Conservation (phyloP, 2,329 filamentous ascomycete genomes). For the Elsinoe ampelina region DNA sequence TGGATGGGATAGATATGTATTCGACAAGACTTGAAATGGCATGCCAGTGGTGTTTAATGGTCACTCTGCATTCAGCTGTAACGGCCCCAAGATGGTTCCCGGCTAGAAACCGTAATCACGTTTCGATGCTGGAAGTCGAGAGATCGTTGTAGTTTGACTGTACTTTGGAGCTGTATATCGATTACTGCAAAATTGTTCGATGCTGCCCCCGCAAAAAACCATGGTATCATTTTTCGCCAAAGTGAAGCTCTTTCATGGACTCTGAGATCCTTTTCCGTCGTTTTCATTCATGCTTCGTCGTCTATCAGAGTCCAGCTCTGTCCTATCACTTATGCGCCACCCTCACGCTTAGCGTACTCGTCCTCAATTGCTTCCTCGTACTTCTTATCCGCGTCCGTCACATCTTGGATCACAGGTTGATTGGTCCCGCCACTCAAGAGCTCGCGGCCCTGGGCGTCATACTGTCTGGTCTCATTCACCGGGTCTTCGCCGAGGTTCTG, state of each 20-base stretch:
- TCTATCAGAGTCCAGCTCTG: background rate
- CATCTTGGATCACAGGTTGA: conserved; percentile 19
- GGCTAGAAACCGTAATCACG: too few species aligned
- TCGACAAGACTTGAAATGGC: background rate
- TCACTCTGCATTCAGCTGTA: too few species aligned
- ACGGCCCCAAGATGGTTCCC: too few species aligned
- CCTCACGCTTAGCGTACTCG: conserved; percentile 37
- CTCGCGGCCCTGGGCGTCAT: conserved; percentile 25
- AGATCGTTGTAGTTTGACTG: too few species aligned
- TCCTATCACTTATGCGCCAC: conserved; percentile 27
- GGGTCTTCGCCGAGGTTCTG: conserved; percentile 25
- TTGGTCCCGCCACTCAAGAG: conserved; percentile 15
- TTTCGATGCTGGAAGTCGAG: too few species aligned
- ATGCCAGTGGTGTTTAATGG: too few species aligned
- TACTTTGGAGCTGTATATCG: too few species aligned
- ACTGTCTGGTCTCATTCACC: conserved; percentile 23
- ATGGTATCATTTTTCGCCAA: conserved; percentile 3
- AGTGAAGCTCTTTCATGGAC: conserved; percentile 11
- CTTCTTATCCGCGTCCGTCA: conserved; percentile 29
- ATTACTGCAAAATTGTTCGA: background rate
- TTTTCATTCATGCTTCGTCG: background rate
- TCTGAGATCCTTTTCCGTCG: background rate
- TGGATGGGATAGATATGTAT: conserved; percentile 4
- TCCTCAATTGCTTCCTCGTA: conserved; percentile 36
- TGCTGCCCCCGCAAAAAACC: too few species aligned